A percentile compares a stretch with the other conserved stretches of the same genome.
These are phyloP conservation scores for Pelagophyceae sp. DNA, from an alignment of 352 stramenopile genomes.

Conservation along the genomic window DNA sequence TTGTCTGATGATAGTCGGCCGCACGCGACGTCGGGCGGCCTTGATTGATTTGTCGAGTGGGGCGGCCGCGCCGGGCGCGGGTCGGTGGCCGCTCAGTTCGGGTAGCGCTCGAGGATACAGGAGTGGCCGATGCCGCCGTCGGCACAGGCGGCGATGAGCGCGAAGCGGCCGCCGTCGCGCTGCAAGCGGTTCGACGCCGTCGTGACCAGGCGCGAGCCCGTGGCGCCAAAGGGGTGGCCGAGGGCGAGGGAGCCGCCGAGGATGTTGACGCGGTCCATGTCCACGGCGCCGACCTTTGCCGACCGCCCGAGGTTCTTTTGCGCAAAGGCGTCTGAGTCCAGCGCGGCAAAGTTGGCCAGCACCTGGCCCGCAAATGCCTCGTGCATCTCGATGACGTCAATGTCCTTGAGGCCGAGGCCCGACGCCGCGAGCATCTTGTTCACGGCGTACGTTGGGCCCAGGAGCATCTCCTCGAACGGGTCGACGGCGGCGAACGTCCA, in stretches of 20 bases:
- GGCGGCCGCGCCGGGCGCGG: too few relatives aligned
- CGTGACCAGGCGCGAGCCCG: conserved; percentile 84
- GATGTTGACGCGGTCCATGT: conserved; percentile 90
- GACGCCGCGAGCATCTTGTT: conserved; percentile 64
- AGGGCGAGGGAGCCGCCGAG: conserved; percentile 89
- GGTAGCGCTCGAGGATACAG: conserved; percentile 77
- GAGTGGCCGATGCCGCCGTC: conserved; percentile 93
- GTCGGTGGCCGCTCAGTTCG: conserved; percentile 1
- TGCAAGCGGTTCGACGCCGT: conserved; percentile 92
- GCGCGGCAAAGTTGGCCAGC: conserved; percentile 88
- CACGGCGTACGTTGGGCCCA: conserved; percentile 89
- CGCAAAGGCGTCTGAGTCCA: conserved; percentile 81
- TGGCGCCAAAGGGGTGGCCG: conserved; percentile 95
- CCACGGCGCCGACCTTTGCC: conserved; percentile 73
- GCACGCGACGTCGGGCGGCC: too few relatives aligned
- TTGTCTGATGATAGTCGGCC: too few relatives aligned
- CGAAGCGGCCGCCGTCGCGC: conserved; percentile 86
- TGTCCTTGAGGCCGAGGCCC: conserved; percentile 74
- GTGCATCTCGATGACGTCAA: conserved; percentile 97
- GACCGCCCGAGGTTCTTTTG: conserved; percentile 82
- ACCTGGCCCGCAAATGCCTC: conserved; percentile 97
- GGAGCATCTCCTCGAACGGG: conserved; percentile 82
- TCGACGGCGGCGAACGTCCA: conserved; percentile 94
- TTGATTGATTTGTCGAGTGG: too few relatives aligned
- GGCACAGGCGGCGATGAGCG: conserved; percentile 88